Conservation (phyloP, 352 stramenopile species). For the Phytophthora vignae region DNA sequence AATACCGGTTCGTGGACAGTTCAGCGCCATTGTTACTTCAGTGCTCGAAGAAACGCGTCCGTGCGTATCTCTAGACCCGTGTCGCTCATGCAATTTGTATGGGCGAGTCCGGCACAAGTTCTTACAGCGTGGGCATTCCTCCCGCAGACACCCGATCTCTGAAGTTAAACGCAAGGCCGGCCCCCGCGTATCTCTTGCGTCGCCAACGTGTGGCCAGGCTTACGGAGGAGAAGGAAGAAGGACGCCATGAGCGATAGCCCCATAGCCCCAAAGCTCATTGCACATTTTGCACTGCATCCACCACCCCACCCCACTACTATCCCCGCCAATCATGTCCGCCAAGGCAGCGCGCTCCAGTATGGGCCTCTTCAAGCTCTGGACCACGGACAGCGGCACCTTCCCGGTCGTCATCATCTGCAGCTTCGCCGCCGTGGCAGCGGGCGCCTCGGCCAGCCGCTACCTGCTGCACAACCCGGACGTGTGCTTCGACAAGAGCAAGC, state of each 20-base stretch:
- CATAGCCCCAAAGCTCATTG: conserved; percentile 10
- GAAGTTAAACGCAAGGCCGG: conserved; percentile 16
- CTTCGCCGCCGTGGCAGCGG: conserved; percentile 40
- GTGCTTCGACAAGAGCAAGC: conserved; percentile 50
- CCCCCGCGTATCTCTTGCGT: conserved; percentile 21
- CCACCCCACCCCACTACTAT: neutral
- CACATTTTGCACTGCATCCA: conserved; percentile 14
- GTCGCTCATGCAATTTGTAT: neutral
- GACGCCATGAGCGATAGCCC: neutral
- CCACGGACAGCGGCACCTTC: conserved; percentile 57
- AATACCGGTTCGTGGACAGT: conserved; percentile 34
- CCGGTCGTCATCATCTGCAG: conserved; percentile 50
- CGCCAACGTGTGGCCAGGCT: conserved; percentile 15
- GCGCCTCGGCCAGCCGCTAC: conserved; percentile 39
- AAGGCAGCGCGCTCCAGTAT: conserved; percentile 42
- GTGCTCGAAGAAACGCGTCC: conserved; percentile 23
- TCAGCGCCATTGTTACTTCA: conserved; percentile 20
- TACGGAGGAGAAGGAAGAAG: neutral
- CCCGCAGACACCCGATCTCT: conserved; percentile 5
- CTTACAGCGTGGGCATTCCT: conserved; percentile 15
- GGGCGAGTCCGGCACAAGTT: conserved; percentile 10
- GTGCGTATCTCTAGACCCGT: conserved; percentile 23
- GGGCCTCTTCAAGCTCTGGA: conserved; percentile 56
- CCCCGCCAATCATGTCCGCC: conserved; percentile 27
- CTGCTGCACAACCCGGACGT: conserved; percentile 45